Evolutionary conservation across 345 rosid species (phyloP).

Genomic region (Alliaria petiolata): DNA sequence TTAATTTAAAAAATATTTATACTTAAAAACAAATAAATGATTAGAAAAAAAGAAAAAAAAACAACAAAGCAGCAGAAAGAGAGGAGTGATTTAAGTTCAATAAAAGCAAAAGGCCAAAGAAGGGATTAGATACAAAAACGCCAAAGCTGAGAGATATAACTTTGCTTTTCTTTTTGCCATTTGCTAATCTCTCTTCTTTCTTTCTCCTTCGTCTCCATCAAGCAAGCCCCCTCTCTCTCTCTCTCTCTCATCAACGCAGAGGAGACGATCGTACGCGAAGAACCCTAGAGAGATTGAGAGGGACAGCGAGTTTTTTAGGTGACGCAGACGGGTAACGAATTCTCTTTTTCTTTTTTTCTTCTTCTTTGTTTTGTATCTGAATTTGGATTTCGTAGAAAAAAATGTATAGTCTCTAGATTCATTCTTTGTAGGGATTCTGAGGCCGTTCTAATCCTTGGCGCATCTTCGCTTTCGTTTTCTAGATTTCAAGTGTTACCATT

Average conservation of each 20-base stretch:
- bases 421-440: background rate
- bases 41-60: too few species aligned
- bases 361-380: background rate
- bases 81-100: too few species aligned
- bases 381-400: background rate
- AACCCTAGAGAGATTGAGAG: constrained; percentile 25
- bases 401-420: background rate
- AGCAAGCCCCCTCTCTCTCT: constrained; percentile 14
- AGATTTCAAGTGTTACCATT: background rate
- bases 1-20: too few species aligned
- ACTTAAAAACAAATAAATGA: background rate
- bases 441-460: background rate
- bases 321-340: constrained; percentile 2
- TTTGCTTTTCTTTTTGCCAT: constrained; percentile 5
- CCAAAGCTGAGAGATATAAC: background rate
- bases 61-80: too few species aligned
- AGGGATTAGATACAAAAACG: constrained; percentile 7
- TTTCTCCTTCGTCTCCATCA: constrained; percentile 26
- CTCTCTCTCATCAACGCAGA: constrained; percentile 18
- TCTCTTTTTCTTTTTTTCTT: background rate
- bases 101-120: too few species aligned
- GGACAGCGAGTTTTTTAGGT: constrained; percentile 10
- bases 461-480: background rate
- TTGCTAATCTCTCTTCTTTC: constrained; percentile 6
- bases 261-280: constrained; percentile 20